Evolutionary conservation across 164 flowering plant species (phyloP), one percentile per base, ranked within the genome.

Genomic region (Vitis labrusca): DNA sequence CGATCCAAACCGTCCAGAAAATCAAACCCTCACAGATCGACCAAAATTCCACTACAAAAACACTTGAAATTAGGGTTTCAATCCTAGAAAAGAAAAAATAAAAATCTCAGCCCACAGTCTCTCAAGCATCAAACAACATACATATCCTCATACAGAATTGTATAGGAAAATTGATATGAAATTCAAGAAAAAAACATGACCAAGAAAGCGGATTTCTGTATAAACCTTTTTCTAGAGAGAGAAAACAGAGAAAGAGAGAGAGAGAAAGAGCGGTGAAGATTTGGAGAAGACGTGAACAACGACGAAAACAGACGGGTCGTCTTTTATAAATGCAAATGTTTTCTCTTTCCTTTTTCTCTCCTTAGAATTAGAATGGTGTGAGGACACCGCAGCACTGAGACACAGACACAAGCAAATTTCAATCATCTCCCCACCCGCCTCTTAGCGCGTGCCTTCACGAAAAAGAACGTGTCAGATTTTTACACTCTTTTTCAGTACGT

Each of bases 11-110:
- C 54, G 23, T 70, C 48, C 16, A 56, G 12, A 64, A 27, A 57
- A 65, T 49, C 61, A 67, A 52, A 53, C 13, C 32, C 47, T 13
- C 16, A 27, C 37, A 30, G 63, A 64, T 63, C 62, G 50, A 59
- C 1, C 29, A 48, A 56, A 58, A 49, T 32, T 64, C 66, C 29
- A 27, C 32, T 10, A 6, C 61, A 59, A 14, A 27, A 23, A 59
- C 44, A 27, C 59, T n/a, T 8, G 8, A 12, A 68, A 68, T 68
- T 68, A 68, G 71, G 71, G 64, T 56, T 68, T n/a, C 50, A 53
- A 16, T 27, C 15, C 32, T 37, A 3, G 7, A 5, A 37, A 37
- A 37, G 6, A 37, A 6, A 37, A 37, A 37, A 37, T 2, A 37
- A 37, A 37, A 37, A 37, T 37, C 27, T 48, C 70, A 58, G 57